Base-by-base conservation (phyloP, 768 basidiomycete genomes). In the Termitomyces sp. region DNA sequence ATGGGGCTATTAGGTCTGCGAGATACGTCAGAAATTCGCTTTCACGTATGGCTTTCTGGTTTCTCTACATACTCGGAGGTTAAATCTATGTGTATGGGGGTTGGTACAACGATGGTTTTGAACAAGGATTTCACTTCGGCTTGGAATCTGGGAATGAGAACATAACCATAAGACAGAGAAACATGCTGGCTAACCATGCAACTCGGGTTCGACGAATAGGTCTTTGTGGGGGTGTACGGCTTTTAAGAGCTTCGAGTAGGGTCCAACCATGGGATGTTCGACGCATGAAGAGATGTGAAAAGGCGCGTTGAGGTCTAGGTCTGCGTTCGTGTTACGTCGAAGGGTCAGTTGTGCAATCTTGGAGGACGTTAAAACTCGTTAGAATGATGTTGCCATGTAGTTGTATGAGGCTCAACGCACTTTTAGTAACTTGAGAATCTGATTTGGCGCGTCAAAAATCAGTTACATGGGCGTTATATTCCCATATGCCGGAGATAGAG, bases 341-440 rank as follows among this genome's bases (percentile, higher is more conserved):
- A 79, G 64, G 18, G 73, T 75, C 18, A 54, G 44, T 47, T 73
- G 70, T 4, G 76, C 76, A 25, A 66, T 68, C 78, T 79, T 57
- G 31, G 25, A 27, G 25, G 43, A 36, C 13, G 40, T 58, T 20
- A 36, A 29, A 27, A 25, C 41, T 33, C 13, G 40, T 59, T 20
- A 36, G 32, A 32, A 22, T 29, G 45, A 46, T 44, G 27, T 23
- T 5, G 22, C 44, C 33, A 48, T 33, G 13, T 39, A 46, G 23
- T 39, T 20, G 9, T 32, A 25, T 45, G n/a, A 7, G 16, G 20
- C 5, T 49, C 39, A 12, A 52, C 50, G 55, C 62, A 81, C 82
- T 70, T 76, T 66, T 22, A 83, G 69, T 41, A 83, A 68, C 33
- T 70, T 72, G 31, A 83, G 51, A 48, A 84, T 83, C 82, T 84